phyloP scores from a whole-genome alignment of 2,329 filamentous ascomycete genomes.

The Epichloe glyceriae region DNA sequence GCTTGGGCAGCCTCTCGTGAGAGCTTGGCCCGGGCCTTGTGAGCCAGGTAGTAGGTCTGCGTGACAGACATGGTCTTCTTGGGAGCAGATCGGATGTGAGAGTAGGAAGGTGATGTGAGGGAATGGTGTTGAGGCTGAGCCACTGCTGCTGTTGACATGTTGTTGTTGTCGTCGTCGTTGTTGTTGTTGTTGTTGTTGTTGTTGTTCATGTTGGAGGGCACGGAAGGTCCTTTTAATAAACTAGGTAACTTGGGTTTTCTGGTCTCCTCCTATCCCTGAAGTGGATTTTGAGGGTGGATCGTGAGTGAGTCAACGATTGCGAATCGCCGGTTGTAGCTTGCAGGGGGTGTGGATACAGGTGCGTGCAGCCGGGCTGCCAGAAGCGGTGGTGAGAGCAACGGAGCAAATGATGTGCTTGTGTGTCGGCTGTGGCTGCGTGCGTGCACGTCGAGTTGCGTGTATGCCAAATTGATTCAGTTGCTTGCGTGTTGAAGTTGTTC shows the following conservation, averaged over 20 bases:
- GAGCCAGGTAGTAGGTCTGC: constrained; percentile 95
- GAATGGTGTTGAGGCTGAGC: constrained; percentile 14
- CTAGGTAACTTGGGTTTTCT: neutral
- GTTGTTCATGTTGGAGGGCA: constrained; percentile 9
- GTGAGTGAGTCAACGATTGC: constrained; percentile 16
- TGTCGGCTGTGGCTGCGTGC: too few relatives aligned
- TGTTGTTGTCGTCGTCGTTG: neutral
- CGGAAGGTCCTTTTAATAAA: constrained; percentile 1
- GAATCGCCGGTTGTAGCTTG: constrained; percentile 10
- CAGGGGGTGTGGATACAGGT: constrained; percentile 14
- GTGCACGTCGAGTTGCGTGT: neutral
- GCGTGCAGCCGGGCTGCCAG: constrained; percentile 2
- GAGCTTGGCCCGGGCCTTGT: constrained; percentile 94
- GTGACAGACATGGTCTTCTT: constrained; percentile 94
- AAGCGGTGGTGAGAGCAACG: constrained; percentile 15
- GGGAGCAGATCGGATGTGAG: constrained; percentile 23
- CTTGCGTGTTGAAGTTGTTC: neutral
- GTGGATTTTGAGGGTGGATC: neutral
- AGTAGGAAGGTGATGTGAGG: constrained; percentile 8
- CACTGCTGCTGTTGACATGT: constrained; percentile 18
- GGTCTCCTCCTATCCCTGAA: constrained; percentile 9
- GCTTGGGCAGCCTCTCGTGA: constrained; percentile 77
- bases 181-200: neutral
- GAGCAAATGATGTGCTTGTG: constrained; percentile 16
- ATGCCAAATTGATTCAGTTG: neutral